Evolutionary conservation across 148 eudicot species (phyloP), one percentile per base, ranked within the genome.

Genomic region (Dysphania ambrosioides): DNA sequence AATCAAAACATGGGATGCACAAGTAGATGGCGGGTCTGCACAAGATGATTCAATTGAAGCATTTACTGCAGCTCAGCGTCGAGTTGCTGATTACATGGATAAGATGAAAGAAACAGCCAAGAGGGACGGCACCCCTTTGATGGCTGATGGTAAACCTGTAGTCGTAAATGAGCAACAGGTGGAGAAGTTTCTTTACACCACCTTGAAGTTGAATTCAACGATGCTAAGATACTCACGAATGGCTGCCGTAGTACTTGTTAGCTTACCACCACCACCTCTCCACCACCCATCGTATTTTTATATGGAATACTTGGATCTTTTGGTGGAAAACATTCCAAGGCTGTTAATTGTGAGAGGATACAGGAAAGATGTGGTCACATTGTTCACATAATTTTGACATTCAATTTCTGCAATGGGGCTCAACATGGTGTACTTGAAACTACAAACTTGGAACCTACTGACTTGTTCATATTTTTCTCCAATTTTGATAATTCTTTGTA

Each of bases 261-360:
- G 99, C 68, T 73, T 95, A 36, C 97, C 99, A 0, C 99, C 97
- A 0, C 99, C 99, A 6, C 99, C 99, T 12, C 32, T 77, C 55
- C 78, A 88, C 82, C 99, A 95, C 77, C 99, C 99, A 0, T 78
- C 94, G 0, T 89, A 89, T 69, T 89, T 95, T 68, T 95, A 84
- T 83, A 95, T 95, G 99, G 99, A 95, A 71, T 95, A 95, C 77
- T 80, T 95, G 97, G 99, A 95, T 85, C 80, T 95, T 65, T 78
- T 95, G 90, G 99, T 95, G 23, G 99, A 92, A 77, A 95, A 92
- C 70, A 88, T 95, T 70, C 99, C 99, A 11, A 92, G 99, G 86
- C 91, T 95, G 74, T 81, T 92, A 59, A 89, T 95, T 21, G 99
- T 95, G 34, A 82, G 99, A 80, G 97, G 99, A 21, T 95, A 95